Evolutionary conservation across 805 yeast genomes (phyloP), one percentile per base, ranked within the genome.

Genomic region (Cephaloascus fragrans): DNA sequence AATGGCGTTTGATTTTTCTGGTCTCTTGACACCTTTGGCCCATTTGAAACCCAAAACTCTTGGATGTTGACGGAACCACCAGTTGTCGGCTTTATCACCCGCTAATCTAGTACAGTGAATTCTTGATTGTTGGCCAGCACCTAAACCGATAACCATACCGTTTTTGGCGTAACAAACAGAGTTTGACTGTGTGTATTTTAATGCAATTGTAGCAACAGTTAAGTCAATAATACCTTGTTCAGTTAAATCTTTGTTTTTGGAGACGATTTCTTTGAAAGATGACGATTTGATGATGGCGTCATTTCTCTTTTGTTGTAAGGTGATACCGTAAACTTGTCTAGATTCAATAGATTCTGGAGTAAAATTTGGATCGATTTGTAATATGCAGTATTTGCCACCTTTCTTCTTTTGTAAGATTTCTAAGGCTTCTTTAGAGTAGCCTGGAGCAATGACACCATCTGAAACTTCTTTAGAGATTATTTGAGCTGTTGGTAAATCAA

Each of bases 1-100:
- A 62, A 93, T 93, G 40, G 97, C 98, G 59, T 93, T 93, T 38
- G 96, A 83, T 77, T 93, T 93, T 61, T 93, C 98, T 47, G 97
- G 97, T 71, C 96, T 86, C 77, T 93, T 93, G 50, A 83, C 83
- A 57, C 97, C 97, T 71, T 87, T 87, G 47, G 95, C 95, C 97
- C 97, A 93, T 69, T 90, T 77, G 77, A 93, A 83, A 18, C 69
- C 93, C 43, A 93, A 69, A 6, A 93, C 97, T 59, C 71, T 78
- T 50, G 97, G 97, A 67, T 93, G 98, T 66, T 93, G 97, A 73
- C 99, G 83, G 57, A 93, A 76, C 98, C 98, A 93, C 97, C 97
- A 93, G 77, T 89, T 89, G 64, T 93, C 97, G 49, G 97, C 96
- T 74, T 93, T 93, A 58, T 93, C 98, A 61, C 98, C 98, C 38